Percentiles rank a stretch among this genome's conserved stretches.
These are phyloP conservation scores for Kernera saxatilis DNA, from an alignment of 345 rosid genomes.

Conservation along the genomic window DNA sequence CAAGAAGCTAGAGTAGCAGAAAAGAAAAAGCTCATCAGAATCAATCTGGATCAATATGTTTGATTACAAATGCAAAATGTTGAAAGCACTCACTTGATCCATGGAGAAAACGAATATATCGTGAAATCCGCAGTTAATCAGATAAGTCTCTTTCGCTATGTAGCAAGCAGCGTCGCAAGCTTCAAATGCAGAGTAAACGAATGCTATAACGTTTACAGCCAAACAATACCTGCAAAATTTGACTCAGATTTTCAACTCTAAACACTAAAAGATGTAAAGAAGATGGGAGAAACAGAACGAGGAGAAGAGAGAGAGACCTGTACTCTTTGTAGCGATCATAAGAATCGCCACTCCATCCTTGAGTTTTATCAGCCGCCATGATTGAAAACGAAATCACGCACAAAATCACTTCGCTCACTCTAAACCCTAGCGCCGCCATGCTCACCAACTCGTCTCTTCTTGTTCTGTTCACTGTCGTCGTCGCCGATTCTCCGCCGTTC, in stretches of 20 bases:
- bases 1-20: constrained; percentile 40
- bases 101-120: constrained; percentile 60
- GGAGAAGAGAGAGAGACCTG: constrained; percentile 39
- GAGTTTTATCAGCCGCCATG: constrained; percentile 93
- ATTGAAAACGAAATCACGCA: constrained; percentile 91
- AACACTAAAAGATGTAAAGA: background rate
- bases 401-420: constrained; percentile 56
- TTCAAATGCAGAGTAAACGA: constrained; percentile 71
- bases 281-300: background rate
- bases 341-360: constrained; percentile 99
- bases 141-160: constrained; percentile 44
- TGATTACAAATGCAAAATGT: background rate
- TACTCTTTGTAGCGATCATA: constrained; percentile 89
- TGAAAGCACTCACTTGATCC: constrained; percentile 68
- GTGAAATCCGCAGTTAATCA: constrained; percentile 48
- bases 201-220: constrained; percentile 68
- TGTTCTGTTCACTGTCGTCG: constrained; percentile 36
- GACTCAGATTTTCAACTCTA: background rate
- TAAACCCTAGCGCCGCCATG: constrained; percentile 53
- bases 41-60: background rate
- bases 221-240: constrained; percentile 63
- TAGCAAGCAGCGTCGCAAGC: constrained; percentile 57
- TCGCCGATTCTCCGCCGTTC: constrained; percentile 23
- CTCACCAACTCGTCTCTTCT: constrained; percentile 34
- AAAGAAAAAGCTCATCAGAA: background rate